Percentiles rank a stretch among this genome's conserved stretches.
phyloP scores from a whole-genome alignment of 2,329 filamentous ascomycete species.

The Cercospora zeae-maydis region DNA sequence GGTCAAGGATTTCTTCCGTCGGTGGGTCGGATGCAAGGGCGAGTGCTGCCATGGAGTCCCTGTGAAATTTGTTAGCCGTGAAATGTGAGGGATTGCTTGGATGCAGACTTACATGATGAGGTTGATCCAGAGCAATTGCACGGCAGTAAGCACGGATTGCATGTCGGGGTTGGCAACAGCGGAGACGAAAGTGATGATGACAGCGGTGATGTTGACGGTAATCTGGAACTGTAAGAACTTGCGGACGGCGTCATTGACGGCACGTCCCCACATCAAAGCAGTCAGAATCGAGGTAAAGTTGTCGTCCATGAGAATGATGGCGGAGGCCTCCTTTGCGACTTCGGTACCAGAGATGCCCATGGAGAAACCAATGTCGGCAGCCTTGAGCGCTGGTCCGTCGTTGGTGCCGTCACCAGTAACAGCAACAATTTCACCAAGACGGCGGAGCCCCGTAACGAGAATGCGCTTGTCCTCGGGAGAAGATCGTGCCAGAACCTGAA shows the following conservation, averaged over 20 bases:
- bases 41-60: slow-evolving; percentile 87
- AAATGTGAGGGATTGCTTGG: neutral
- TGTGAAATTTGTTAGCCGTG: slow-evolving; percentile 2
- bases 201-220: slow-evolving; percentile 88
- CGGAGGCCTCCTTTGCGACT: slow-evolving; percentile 60
- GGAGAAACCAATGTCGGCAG: slow-evolving; percentile 64
- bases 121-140: slow-evolving; percentile 94
- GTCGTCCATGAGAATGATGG: slow-evolving; percentile 60
- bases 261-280: slow-evolving; percentile 59
- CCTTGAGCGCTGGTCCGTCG: slow-evolving; percentile 62
- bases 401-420: slow-evolving; percentile 66
- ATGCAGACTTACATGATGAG: slow-evolving; percentile 63
- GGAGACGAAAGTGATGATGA: slow-evolving; percentile 81
- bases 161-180: slow-evolving; percentile 69
- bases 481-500: slow-evolving; percentile 65
- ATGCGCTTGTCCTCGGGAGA: slow-evolving; percentile 67
- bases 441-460: slow-evolving; percentile 60
- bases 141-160: slow-evolving; percentile 74
- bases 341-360: slow-evolving; percentile 66
- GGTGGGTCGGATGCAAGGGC: slow-evolving; percentile 87
- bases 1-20: slow-evolving; percentile 71
- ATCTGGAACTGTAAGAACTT: slow-evolving; percentile 67
- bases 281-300: slow-evolving; percentile 62
- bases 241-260: slow-evolving; percentile 54
- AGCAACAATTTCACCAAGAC: slow-evolving; percentile 63